Base-by-base conservation (phyloP, 2,329 filamentous ascomycete genomes). In the Coniochaeta ligniaria region DNA sequence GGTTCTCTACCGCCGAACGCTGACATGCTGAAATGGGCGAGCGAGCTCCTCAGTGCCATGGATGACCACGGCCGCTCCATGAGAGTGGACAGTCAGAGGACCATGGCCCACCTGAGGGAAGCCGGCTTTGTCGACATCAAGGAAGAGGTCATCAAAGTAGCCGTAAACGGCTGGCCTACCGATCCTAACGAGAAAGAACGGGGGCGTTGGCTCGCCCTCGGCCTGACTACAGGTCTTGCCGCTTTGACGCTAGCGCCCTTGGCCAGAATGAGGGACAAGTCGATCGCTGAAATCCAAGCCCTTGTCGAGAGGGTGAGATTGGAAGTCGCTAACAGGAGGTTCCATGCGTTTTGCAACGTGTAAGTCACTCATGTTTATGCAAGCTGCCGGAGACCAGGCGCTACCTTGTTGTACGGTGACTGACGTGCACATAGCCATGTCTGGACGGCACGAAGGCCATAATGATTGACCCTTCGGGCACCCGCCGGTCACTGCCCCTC, bases 201-300 rank as follows among this genome's bases (percentile, higher is more conserved):
- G 59, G 91, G 90, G 33, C 81, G 86, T 61, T 96, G 91, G 90
- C 96, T 96, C 75, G 92, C 94, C 69, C 77, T 94, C 26, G 88
- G 86, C 43, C 79, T 96, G 66, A 86, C 83, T 12, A 85, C 90
- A 69, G 89, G 89, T 28, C 75, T 96, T 57, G 84, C 92, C 66
- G 86, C 87, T 14, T 78, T 96, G 67, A 88, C 87, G 65, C 73
- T 95, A 68, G 89, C 83, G 38, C 89, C 92, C 8, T 81, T 97
- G 69, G 87, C 84, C 52, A 83, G 87, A 61, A 78, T 87, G 47
- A 83, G 84, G 59, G 73, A 76, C 35, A 91, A 85, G 83, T 77
- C 80, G 50, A 71, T 78, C 54, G 78, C 81, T n/a, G 78, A 90
- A 63, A 87, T 96, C 55, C 76, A 80, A 60, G 78, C 80, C 17